Conservation (phyloP, 805 yeast genomes). For the Jamesozyma hellenica region DNA sequence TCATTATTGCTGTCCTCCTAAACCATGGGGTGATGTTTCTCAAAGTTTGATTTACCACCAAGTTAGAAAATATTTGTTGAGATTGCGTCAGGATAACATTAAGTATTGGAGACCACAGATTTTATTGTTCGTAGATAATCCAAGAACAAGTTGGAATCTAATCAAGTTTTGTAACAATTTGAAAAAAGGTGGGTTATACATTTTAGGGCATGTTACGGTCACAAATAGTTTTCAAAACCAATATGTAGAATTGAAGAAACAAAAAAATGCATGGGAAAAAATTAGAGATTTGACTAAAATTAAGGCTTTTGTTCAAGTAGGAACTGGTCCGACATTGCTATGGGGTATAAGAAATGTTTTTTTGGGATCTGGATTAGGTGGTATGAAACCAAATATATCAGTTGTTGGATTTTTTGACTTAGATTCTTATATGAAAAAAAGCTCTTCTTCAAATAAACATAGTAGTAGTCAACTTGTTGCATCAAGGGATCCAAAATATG, state of each 20-base stretch:
- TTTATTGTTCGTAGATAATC: conserved; percentile 77
- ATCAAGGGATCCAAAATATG: not conserved
- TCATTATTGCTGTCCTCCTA: conserved; percentile 88
- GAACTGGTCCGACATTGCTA: conserved; percentile 73
- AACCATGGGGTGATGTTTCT: conserved; percentile 97
- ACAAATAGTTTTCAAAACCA: conserved; percentile 51
- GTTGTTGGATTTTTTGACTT: conserved; percentile 83
- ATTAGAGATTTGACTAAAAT: conserved; percentile 67
- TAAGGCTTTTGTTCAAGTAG: conserved; percentile 91
- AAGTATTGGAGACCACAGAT: conserved; percentile 98
- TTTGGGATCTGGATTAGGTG: conserved; percentile 93
- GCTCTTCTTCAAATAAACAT: not conserved
- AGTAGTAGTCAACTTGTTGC: conserved; percentile 1
- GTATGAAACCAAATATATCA: conserved; percentile 94
- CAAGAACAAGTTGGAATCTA: conserved; percentile 83
- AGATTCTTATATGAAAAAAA: conserved; percentile 20
- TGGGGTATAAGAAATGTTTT: conserved; percentile 95
- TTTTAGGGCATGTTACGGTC: conserved; percentile 78
- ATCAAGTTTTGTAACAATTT: conserved; percentile 88
- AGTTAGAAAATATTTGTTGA: conserved; percentile 73
- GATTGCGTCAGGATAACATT: conserved; percentile 83
- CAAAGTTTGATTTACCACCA: conserved; percentile 93
- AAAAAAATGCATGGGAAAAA: conserved; percentile 73
- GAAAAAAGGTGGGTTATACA: conserved; percentile 90
- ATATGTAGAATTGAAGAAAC: conserved; percentile 58